Conservation (phyloP, 1,139 yeast genomes). For the Oligophagozyma castellii region DNA sequence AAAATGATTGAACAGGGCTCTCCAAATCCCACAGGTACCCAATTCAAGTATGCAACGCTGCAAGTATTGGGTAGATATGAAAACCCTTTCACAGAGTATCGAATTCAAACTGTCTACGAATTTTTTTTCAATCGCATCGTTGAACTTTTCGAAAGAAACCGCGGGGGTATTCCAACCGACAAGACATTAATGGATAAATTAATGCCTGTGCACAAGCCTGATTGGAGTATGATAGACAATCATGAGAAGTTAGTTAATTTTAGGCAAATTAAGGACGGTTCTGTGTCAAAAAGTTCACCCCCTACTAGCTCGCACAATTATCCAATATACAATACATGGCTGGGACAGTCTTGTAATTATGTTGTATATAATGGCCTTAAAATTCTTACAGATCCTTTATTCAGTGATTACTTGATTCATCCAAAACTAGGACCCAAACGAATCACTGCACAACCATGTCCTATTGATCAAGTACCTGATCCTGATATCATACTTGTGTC, state of each 20-base stretch:
- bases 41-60: constrained; percentile 30
- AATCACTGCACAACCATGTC: constrained; percentile 58
- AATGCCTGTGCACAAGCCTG: constrained; percentile 47
- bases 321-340: constrained; percentile 52
- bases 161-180: constrained; percentile 52
- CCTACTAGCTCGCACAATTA: constrained; percentile 4
- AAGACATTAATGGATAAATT: constrained; percentile 34
- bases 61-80: constrained; percentile 69
- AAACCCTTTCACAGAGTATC: constrained; percentile 83
- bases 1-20: constrained; percentile 13
- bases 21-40: constrained; percentile 19
- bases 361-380: constrained; percentile 61
- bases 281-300: too few relatives aligned
- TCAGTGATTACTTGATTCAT: constrained; percentile 53
- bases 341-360: constrained; percentile 81
- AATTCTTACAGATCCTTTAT: constrained; percentile 73
- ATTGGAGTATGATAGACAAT: constrained; percentile 10
- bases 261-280: too few relatives aligned
- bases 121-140: constrained; percentile 57
- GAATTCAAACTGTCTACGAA: constrained; percentile 83
- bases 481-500: constrained; percentile 69
- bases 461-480: constrained; percentile 44
- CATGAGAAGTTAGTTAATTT: constrained; percentile 18
- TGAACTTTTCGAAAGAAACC: constrained; percentile 56
- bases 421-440: constrained; percentile 68